A percentile compares a stretch with the other conserved stretches of the same genome.
phyloP scores from a whole-genome alignment of 2,329 filamentous ascomycete species.

The Fusarium sp. region DNA sequence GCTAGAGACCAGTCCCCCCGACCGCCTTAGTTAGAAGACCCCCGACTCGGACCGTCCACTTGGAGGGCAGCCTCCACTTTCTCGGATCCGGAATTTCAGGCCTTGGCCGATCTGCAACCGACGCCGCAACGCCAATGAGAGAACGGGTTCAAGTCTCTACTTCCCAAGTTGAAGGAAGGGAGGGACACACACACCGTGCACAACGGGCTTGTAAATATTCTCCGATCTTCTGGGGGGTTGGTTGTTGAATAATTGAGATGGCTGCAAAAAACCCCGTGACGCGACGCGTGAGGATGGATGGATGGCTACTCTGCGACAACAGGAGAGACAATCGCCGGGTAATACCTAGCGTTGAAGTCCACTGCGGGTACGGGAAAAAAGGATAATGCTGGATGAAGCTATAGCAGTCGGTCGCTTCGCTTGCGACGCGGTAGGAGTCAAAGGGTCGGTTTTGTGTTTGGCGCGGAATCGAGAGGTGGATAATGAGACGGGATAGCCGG shows the following conservation, averaged over 20 bases:
- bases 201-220: neutral
- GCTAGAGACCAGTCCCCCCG: neutral
- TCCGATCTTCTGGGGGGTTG: neutral
- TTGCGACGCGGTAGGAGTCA: neutral
- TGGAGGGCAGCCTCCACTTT: neutral
- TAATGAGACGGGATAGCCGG: neutral
- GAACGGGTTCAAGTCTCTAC: neutral
- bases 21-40: conserved; percentile 15
- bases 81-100: conserved; percentile 23
- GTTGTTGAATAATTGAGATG: neutral
- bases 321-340: neutral
- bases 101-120: conserved; percentile 2
- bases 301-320: neutral
- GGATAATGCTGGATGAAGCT: neutral
- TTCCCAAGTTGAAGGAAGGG: neutral
- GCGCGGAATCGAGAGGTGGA: neutral
- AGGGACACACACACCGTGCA: neutral
- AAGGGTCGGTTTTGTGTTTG: neutral
- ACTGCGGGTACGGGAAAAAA: neutral
- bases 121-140: conserved; percentile 4
- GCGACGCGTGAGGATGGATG: neutral
- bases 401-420: neutral
- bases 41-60: conserved; percentile 29
- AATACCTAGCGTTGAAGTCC: neutral
- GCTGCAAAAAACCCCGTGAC: neutral